Base-by-base conservation (phyloP, 495 filamentous ascomycete genomes). In the Talaromyces liani region DNA sequence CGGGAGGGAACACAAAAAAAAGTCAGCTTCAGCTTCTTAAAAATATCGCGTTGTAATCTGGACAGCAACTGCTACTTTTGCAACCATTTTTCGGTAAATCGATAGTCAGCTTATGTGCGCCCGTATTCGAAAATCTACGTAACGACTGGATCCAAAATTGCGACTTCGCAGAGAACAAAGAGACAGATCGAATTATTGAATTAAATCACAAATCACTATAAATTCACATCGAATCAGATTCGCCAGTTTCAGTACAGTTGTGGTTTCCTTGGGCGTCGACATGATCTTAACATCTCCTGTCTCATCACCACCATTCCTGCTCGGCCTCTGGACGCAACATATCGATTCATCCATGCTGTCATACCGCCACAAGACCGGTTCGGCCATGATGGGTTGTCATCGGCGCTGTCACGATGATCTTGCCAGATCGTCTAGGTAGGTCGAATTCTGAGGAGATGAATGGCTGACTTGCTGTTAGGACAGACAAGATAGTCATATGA, bases 1-100 rank as follows among this genome's bases (percentile, higher is more conserved):
- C 56, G 56, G 60, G 77, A 76, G 77, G 75, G 76, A 74, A 70
- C 70, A 74, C 64, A 70, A 70, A 64, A 70, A 69, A 73, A 75
- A 69, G 77, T 70, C 65, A 68, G 65, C 69, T 70, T 72, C 29
- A 31, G 27, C 27, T 27, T 27, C 27, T 53, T 66, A 25, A 53
- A 24, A 53, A 14, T 70, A 69, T 73, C 77, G 74, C 77, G 77
- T 77, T 79, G 77, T 80, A 80, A 80, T 79, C 73, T 76, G 75
- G 69, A 73, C 78, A 80, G 74, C 78, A 79, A 41, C 72, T 77
- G 66, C 73, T 73, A 73, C 72, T 70, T 70, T 29, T 75, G 67
- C 72, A 75, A 67, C 72, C 36, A 12, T 16, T 71, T 67, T 70
- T 68, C 71, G 69, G 73, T 71, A 70, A 58, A 65, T 74, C 72